Conservation (phyloP, 164 flowering plant species). For the Cinnamomum chago region DNA sequence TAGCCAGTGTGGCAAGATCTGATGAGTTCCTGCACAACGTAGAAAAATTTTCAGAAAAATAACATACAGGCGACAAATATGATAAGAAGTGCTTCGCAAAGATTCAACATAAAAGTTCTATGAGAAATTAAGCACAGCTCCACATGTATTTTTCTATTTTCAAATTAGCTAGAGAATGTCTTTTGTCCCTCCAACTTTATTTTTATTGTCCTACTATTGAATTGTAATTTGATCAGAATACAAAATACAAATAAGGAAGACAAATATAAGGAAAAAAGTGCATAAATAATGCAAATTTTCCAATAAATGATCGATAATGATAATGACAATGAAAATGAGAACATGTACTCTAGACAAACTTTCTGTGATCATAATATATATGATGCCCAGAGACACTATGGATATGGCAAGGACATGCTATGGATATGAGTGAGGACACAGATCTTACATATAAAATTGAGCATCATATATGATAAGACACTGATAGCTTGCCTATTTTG, state of each 20-base stretch:
- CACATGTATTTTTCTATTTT: neutral
- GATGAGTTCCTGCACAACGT: conserved; percentile 50
- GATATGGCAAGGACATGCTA: neutral
- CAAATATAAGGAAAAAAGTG: neutral
- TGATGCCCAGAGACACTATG: neutral
- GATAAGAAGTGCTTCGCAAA: neutral
- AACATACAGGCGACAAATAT: neutral
- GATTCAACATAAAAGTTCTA: neutral
- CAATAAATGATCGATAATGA: too few species aligned
- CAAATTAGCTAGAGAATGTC: neutral
- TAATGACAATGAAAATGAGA: too few species aligned
- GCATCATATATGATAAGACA: neutral
- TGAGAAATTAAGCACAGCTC: neutral
- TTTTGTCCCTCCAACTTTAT: neutral
- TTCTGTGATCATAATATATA: neutral
- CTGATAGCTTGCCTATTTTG: neutral
- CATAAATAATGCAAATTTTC: neutral
- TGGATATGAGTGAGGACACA: neutral
- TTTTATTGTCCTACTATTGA: neutral
- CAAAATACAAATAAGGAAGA: neutral
- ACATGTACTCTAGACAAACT: neutral
- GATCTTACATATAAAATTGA: too few species aligned
- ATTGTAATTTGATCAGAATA: neutral
- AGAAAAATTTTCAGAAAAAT: neutral
- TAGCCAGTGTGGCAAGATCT: conserved; percentile 68